Base-by-base conservation (phyloP, 768 basidiomycete genomes). In the Lactarius trivialis region DNA sequence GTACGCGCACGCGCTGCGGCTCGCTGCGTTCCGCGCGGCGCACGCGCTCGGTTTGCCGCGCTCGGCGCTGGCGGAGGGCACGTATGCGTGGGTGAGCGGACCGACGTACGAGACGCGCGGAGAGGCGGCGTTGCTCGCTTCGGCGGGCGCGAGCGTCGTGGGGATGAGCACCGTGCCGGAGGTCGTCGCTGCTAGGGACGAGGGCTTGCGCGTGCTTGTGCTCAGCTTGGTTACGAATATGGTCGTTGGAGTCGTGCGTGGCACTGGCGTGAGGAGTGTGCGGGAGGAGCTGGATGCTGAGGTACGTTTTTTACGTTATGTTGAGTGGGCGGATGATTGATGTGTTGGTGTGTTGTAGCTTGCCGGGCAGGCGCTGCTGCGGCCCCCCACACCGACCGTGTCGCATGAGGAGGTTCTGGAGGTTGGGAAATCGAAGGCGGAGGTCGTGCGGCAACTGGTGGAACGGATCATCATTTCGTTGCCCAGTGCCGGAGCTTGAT, bases 81-180 rank as follows among this genome's bases (percentile, higher is more conserved):
- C 82, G 2, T 95, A 95, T 67, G 91, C 91, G 1, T 95, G 91
- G 89, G 93, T 95, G 51, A 81, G 85, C 33, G 93, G 93, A 0
- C 93, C 93, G 15, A 89, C 91, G 8, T 95, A 95, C 70, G 93
- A 95, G 74, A 91, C 89, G 0, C 85, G 88, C 2, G 92, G 91
- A 0, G 93, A 96, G 68, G 93, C 91, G 34, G 78, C 85, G 53
- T 85, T 93, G 74, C 75, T 95, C 43, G 76, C 88, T 17, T 73
- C 75, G 8, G 84, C 83, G 0, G 93, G 93, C 3, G 93, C 88
- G 1, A 91, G 92, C 68, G 88, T 93, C n/a, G 93, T 94, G 2
- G 93, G 93, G 2, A 95, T 95, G 93, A 92, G 89, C 67, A 95
- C 93, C 0, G 82, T 94, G 17, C 93, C 92, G 0, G 93, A 95